Conservation (phyloP, 2,329 filamentous ascomycete species). For the Cercospora citrullina region DNA sequence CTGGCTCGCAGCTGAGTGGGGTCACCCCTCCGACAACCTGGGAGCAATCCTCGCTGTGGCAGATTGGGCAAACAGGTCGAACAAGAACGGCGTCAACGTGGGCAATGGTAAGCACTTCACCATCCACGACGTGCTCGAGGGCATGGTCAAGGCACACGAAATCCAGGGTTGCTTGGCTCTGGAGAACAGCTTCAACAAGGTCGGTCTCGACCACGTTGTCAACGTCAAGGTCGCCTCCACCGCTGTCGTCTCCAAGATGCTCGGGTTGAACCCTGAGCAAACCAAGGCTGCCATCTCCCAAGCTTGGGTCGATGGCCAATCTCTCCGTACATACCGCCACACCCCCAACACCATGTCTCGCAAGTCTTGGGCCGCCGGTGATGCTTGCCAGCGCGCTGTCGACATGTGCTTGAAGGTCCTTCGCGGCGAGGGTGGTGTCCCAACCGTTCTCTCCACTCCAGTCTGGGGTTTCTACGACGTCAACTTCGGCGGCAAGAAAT, state of each 20-base stretch:
- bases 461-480: constrained; percentile 99
- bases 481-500: constrained; percentile 92
- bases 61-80: constrained; percentile 96
- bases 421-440: constrained; percentile 86
- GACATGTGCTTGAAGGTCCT: constrained; percentile 97
- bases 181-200: constrained; percentile 98
- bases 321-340: constrained; percentile 94
- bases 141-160: constrained; percentile 95
- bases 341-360: constrained; percentile 99
- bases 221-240: constrained; percentile 96
- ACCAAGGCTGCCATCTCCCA: constrained; percentile 95
- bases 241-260: constrained; percentile 91
- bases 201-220: constrained; percentile 95
- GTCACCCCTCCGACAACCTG: constrained; percentile 96
- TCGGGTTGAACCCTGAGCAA: constrained; percentile 84
- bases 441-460: constrained; percentile 88
- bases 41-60: constrained; percentile 95
- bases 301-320: constrained; percentile 96
- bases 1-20: constrained; percentile 99
- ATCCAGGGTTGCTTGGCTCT: constrained; percentile 96
- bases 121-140: constrained; percentile 87
- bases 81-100: constrained; percentile 76
- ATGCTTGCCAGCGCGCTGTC: constrained; percentile 96
- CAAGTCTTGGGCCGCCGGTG: constrained; percentile 98
- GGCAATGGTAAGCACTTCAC: constrained; percentile 77